Evolutionary conservation across 441 rosid species (phyloP).

Genomic region (Jatropha podagrica): DNA sequence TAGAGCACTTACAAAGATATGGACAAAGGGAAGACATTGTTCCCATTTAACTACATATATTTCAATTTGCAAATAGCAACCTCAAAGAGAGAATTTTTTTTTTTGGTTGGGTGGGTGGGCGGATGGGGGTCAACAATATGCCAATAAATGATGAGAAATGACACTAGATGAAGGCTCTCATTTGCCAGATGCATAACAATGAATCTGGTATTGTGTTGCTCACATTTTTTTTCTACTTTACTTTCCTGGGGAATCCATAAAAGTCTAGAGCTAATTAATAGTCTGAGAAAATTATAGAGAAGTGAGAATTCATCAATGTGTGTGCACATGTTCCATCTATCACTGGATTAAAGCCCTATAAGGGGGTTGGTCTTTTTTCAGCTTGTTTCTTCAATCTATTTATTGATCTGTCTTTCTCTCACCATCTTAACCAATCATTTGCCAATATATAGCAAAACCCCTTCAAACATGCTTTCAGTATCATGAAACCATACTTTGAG

Average conservation of each 20-base stretch:
- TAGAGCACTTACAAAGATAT: conserved; percentile 16
- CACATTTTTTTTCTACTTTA: not conserved
- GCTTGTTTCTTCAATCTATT: not conserved
- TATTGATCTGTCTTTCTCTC: not conserved
- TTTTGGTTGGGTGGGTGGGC: not conserved
- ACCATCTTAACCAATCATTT: not conserved
- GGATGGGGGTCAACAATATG: not conserved
- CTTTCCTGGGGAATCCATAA: not conserved
- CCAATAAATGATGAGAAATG: no score
- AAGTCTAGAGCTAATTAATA: not conserved
- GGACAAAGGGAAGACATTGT: not conserved
- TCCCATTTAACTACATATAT: not conserved
- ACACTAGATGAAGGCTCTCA: no score
- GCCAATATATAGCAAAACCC: not conserved
- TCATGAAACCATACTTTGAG: not conserved
- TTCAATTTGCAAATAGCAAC: not conserved
- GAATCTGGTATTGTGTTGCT: not conserved
- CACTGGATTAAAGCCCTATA: not conserved
- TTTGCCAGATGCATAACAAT: no score
- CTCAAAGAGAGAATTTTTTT: not conserved
- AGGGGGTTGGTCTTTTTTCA: not conserved
- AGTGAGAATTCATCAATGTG: not conserved
- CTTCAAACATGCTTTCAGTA: not conserved
- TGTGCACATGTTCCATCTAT: not conserved
- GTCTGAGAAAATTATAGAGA: not conserved